Base-by-base conservation (phyloP, 768 basidiomycete species). In the Pleurotus citrinopileatus region DNA sequence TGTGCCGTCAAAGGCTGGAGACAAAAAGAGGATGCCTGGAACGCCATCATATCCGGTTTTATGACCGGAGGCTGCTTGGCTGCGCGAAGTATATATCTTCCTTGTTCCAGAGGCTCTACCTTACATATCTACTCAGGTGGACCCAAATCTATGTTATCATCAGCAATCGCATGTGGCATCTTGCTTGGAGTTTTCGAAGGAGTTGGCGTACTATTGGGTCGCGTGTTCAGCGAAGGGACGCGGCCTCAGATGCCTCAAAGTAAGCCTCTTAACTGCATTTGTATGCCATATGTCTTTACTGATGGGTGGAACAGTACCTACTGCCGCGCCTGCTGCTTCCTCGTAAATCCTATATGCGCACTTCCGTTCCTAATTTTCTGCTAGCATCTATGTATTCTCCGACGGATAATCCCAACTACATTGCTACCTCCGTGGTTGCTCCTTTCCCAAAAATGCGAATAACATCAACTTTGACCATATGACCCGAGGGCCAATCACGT, bases 11-110 rank as follows among this genome's bases (percentile, higher is more conserved):
- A 99, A 73, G 92, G 94, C 12, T 92, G 84, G 77, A 80, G 94
- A 68, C 94, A 97, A 75, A 97, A 98, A 68, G 94, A 97, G 72
- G 95, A 97, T 69, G 91, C 96, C 48, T 99, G 94, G 94, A 99
- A 99, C 66, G 94, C 94, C 37, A 98, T 99, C 63, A 88, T 97
- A 48, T 94, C 94, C 22, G 97, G 97, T 42, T 99, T 99, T 75
- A 82, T 97, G 86, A 98, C 97, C 8, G 97, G 97, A 71, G 97
- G 97, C 53, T 95, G 91, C 69, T 73, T 98, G 52, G 97, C 96
- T 55, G 82, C 90, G 57, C 82, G 96, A 75, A 92, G 96, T 97
- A 70, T 72, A 91, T 86, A 26, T 19, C 36, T 47, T 57, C 20
- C 17, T 54, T 29, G 42, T 37, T 42, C 56, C 54, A 59, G 25